A percentile compares a stretch with the other conserved stretches of the same genome.
phyloP scores from a whole-genome alignment of 768 basidiomycete species.

The Leccinum subgranulosum region DNA sequence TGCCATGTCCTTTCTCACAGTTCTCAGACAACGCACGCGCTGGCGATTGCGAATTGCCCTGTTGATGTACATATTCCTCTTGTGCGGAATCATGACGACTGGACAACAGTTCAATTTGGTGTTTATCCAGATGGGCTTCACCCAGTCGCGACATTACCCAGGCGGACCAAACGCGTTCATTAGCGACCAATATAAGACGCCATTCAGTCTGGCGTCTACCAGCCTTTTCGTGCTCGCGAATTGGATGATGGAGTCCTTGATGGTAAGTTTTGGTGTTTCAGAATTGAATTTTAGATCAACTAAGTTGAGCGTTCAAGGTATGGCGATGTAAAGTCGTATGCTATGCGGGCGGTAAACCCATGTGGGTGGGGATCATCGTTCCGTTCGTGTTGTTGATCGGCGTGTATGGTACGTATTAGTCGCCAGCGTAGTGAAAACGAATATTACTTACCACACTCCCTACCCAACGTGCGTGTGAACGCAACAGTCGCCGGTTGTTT shows the following conservation, averaged over 20 bases:
- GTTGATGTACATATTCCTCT: conserved; percentile 11
- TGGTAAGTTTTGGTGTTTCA: conserved; percentile 12
- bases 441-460: neutral
- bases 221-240: conserved; percentile 15
- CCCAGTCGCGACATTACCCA: conserved; percentile 6
- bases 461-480: neutral
- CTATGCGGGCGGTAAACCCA: conserved; percentile 3
- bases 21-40: conserved; percentile 12
- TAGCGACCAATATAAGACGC: neutral
- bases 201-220: conserved; percentile 4
- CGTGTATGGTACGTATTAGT: conserved; percentile 11
- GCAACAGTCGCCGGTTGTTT: conserved; percentile 7
- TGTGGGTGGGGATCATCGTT: conserved; percentile 9
- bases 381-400: conserved; percentile 3
- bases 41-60: conserved; percentile 11
- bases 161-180: conserved; percentile 16
- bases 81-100: conserved; percentile 15
- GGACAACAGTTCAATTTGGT: conserved; percentile 10
- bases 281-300: neutral
- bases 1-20: conserved; percentile 15
- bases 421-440: neutral
- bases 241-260: conserved; percentile 22
- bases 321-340: conserved; percentile 23
- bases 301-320: conserved; percentile 11
- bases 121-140: conserved; percentile 18